Evolutionary conservation across 257 asterid genomes (phyloP).

Genomic region (Perilla frutescens): DNA sequence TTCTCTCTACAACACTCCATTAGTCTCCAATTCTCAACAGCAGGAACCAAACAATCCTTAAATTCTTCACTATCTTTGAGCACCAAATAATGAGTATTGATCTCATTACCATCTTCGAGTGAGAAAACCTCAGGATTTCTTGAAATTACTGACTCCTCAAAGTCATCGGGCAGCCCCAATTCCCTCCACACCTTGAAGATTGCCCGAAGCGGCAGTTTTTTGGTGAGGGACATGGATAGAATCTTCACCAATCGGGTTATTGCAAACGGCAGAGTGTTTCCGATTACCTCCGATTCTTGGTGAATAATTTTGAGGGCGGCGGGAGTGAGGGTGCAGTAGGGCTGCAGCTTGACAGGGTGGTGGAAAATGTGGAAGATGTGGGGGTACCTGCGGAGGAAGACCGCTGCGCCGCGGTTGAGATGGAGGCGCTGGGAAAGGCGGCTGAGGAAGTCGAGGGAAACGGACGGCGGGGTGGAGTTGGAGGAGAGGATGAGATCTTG

Average conservation of each 20-base stretch:
- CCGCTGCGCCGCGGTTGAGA: constrained; percentile 81
- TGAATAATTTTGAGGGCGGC: constrained; percentile 52
- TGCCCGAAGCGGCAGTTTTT: constrained; percentile 74
- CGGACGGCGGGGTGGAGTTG: constrained; percentile 53
- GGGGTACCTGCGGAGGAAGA: constrained; percentile 82
- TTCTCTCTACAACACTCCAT: constrained; percentile 76
- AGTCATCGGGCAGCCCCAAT: constrained; percentile 84
- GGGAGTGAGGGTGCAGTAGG: constrained; percentile 65
- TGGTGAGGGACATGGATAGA: constrained; percentile 72
- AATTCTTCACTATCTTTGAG: constrained; percentile 50
- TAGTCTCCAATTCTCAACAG: constrained; percentile 80
- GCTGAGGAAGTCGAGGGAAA: constrained; percentile 78
- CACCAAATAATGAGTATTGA: constrained; percentile 68
- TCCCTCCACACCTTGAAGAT: constrained; percentile 85
- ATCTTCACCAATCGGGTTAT: constrained; percentile 63
- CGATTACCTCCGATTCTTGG: constrained; percentile 58
- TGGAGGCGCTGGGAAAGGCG: constrained; percentile 85
- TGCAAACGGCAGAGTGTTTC: constrained; percentile 53
- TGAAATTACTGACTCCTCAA: constrained; percentile 73
- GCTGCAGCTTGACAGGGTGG: constrained; percentile 62
- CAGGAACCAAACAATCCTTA: constrained; percentile 56
- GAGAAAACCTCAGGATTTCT: constrained; percentile 59
- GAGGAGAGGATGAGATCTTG: constrained; percentile 82
- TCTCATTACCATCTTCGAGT: constrained; percentile 69
- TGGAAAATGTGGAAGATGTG: constrained; percentile 77